phyloP scores from a whole-genome alignment of 768 basidiomycete genomes.

The Lentinula boryana region DNA sequence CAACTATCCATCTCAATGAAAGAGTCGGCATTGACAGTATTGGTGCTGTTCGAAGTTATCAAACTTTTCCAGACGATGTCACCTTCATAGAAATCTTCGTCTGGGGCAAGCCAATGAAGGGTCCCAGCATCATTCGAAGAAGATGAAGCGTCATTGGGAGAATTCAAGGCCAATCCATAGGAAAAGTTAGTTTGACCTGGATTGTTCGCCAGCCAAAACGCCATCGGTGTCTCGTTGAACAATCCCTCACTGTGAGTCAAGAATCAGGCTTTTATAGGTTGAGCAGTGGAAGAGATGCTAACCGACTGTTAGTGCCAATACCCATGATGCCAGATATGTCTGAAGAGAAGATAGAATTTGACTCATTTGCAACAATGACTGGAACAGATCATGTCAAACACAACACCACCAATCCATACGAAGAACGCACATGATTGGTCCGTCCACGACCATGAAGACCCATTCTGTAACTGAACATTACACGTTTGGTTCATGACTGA shows the following conservation, averaged over 20 bases:
- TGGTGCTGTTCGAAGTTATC: background rate
- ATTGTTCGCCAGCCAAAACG: background rate
- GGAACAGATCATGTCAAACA: background rate
- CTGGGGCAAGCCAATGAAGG: slow-evolving; percentile 1
- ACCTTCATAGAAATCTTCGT: slow-evolving; percentile 1
- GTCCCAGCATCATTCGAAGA: background rate
- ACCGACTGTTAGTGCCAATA: slow-evolving; percentile 1
- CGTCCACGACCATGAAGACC: slow-evolving; percentile 1
- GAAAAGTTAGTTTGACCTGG: background rate
- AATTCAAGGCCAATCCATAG: background rate
- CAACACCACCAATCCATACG: too few species aligned
- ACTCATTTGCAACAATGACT: slow-evolving; percentile 3
- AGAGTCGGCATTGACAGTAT: background rate
- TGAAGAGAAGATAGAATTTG: background rate
- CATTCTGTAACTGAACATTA: background rate
- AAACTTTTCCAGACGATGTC: background rate
- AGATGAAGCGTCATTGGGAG: background rate
- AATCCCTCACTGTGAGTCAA: background rate
- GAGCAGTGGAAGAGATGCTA: background rate
- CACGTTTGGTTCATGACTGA: background rate
- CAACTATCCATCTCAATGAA: slow-evolving; percentile 3
- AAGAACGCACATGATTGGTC: background rate
- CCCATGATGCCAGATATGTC: slow-evolving; percentile 1
- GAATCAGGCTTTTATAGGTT: background rate
- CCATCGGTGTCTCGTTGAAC: slow-evolving; percentile 5